Evolutionary conservation across 176 grass and related monocot genomes (phyloP).

Genomic region (Stipa capillata): DNA sequence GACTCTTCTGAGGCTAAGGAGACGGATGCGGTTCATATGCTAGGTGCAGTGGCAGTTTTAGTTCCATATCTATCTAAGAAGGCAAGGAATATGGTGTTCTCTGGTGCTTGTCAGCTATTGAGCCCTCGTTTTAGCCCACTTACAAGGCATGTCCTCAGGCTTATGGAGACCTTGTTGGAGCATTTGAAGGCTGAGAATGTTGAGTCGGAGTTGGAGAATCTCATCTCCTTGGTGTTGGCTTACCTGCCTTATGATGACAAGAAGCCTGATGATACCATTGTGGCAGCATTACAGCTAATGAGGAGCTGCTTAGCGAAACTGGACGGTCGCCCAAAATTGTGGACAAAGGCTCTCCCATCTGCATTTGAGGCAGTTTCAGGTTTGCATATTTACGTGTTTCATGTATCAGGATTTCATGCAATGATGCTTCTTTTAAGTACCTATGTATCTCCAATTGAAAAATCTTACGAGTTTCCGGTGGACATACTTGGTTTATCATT

Average conservation of each 20-base stretch:
- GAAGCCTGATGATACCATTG: slow-evolving; percentile 63
- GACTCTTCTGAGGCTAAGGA: slow-evolving; percentile 35
- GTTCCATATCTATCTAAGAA: slow-evolving; percentile 58
- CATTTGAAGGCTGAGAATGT: slow-evolving; percentile 47
- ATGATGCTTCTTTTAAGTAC: background rate
- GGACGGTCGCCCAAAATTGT: slow-evolving; percentile 30
- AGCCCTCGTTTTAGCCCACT: slow-evolving; percentile 38
- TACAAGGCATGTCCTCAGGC: slow-evolving; percentile 53
- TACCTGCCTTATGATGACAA: slow-evolving; percentile 63
- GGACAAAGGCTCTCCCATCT: slow-evolving; percentile 53
- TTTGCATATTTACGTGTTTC: slow-evolving; percentile 20
- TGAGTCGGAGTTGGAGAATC: slow-evolving; percentile 41
- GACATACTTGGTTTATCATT: background rate
- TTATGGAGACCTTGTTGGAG: slow-evolving; percentile 53
- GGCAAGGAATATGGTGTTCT: slow-evolving; percentile 51
- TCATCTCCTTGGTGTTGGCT: slow-evolving; percentile 45
- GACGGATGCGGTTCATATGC: slow-evolving; percentile 42
- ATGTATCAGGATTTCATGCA: background rate
- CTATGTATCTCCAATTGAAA: background rate
- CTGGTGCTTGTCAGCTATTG: slow-evolving; percentile 53
- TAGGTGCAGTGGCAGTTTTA: slow-evolving; percentile 50
- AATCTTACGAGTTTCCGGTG: background rate
- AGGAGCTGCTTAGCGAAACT: slow-evolving; percentile 64
- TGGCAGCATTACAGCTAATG: slow-evolving; percentile 45
- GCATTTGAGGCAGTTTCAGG: slow-evolving; percentile 72